Conservation (phyloP, 192 early-diverging fungal genomes). For the Umbelopsis isabellina region DNA sequence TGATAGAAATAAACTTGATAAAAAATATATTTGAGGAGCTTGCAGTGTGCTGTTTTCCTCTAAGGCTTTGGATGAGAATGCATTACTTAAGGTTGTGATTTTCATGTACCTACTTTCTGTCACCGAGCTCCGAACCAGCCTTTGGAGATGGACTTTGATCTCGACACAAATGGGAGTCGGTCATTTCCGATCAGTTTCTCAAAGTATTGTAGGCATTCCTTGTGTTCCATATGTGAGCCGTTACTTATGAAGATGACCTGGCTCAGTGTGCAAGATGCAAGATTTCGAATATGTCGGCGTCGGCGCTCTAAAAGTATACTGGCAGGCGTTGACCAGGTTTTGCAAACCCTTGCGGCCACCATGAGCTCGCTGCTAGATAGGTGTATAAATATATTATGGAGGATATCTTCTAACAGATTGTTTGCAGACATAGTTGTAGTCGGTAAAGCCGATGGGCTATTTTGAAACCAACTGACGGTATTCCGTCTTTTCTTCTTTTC, state of each 20-base stretch:
- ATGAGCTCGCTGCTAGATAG: not conserved
- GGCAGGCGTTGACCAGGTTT: not conserved
- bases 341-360: not conserved
- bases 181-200: not conserved
- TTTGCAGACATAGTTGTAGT: not conserved
- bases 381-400: not conserved
- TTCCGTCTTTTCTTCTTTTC: not conserved
- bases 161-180: not conserved
- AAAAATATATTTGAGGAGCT: too few relatives aligned
- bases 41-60: too few relatives aligned
- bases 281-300: conserved; percentile 1
- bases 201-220: conserved; percentile 13
- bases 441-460: not conserved
- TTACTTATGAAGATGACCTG: not conserved
- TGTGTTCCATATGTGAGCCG: not conserved
- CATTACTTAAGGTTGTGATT: too few relatives aligned
- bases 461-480: not conserved
- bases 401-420: not conserved
- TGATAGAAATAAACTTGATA: too few relatives aligned
- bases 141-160: not conserved
- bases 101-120: not conserved
- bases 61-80: too few relatives aligned
- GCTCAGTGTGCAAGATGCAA: conserved; percentile 11
- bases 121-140: not conserved
- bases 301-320: not conserved